Base-by-base conservation (phyloP, 2,329 filamentous ascomycete species). In the Hymenoscyphus scutula region DNA sequence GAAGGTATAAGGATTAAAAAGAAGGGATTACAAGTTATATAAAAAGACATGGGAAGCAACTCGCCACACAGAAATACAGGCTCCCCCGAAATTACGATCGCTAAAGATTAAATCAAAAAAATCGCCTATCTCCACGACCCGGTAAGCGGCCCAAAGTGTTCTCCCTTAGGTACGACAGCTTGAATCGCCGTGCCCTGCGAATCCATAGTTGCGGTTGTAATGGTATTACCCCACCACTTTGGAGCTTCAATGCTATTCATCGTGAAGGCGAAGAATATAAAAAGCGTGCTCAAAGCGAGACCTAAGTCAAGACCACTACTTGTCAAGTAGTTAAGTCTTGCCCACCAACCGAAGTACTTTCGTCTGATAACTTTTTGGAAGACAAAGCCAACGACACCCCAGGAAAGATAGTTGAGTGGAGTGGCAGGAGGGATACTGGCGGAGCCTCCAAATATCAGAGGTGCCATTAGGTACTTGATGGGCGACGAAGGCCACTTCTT, bases 251-350 rank as follows among this genome's bases (percentile, higher is more conserved):
- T 81, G 19, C 81, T 76, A 34, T 85, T 83, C 68, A 91, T 73
- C 59, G 86, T 85, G 34, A 92, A 77, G 0, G 85, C 78, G 13
- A 65, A 67, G 57, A 91, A 89, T 63, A 91, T 88, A 63, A 91
- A 75, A 29, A 92, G 81, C 0, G 88, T 89, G 34, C 81, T 83
- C n/a, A 91, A 73, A 10, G 87, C 84, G 7, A 91, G 79, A 11
- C 89, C 89, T 58, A 84, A 83, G 74, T 91, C 89, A 29, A 92
- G 77, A 1, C 85, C 89, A 0, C 88, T 88, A 27, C 88, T 90
- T 0, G 87, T 85, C 71, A 91, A 81, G 73, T 91, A 92, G 77
- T 92, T 91, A 77, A 90, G 91, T 74, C 88, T 84, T 74, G 89
- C 78, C 89, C 89, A 92, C 89, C 89, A 91, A 41, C 85, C 88